A percentile compares a stretch with the other conserved stretches of the same genome.
These are phyloP conservation scores for Entophlyctis helioformis DNA, from an alignment of 192 early-diverging fungal genomes.

Conservation along the genomic window DNA sequence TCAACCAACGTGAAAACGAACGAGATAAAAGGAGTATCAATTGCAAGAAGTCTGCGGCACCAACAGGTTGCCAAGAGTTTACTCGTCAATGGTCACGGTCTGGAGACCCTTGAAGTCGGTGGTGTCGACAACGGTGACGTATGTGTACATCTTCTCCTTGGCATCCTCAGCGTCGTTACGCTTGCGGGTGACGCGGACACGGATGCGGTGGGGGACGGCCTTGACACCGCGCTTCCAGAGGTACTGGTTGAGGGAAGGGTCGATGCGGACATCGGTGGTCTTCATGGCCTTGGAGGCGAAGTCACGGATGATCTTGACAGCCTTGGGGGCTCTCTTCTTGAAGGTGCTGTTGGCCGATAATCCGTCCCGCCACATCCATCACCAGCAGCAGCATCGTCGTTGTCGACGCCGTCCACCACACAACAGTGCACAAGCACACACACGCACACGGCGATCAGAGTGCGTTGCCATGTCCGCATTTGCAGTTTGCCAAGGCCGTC, in stretches of 20 bases:
- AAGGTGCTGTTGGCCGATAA: slow-evolving; percentile 49
- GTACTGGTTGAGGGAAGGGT: slow-evolving; percentile 88
- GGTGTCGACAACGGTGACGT: slow-evolving; percentile 79
- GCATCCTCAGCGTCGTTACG: slow-evolving; percentile 95
- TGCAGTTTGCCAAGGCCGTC: too few species aligned
- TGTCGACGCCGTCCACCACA: too few species aligned
- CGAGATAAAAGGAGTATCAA: too few species aligned
- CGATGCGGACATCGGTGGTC: slow-evolving; percentile 92
- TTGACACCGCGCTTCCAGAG: slow-evolving; percentile 92
- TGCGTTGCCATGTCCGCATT: too few species aligned
- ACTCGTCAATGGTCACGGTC: slow-evolving; percentile 26
- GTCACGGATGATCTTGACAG: slow-evolving; percentile 83
- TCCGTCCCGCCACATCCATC: not conserved
- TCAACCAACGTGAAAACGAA: too few species aligned
- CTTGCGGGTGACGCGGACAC: slow-evolving; percentile 87
- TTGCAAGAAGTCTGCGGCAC: too few species aligned
- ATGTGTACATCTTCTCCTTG: slow-evolving; percentile 95
- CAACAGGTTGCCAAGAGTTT: too few species aligned
- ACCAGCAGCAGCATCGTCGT: too few species aligned
- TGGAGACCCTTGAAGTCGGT: slow-evolving; percentile 77
- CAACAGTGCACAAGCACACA: too few species aligned
- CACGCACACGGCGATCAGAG: too few species aligned
- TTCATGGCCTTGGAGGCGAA: slow-evolving; percentile 92
- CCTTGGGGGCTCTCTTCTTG: slow-evolving; percentile 95
- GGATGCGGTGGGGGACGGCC: slow-evolving; percentile 89